A percentile compares a stretch with the other conserved stretches of the same genome.
Evolutionary conservation across 331 rosid genomes (phyloP).

Genomic region (Erythrophleum ivorense): DNA sequence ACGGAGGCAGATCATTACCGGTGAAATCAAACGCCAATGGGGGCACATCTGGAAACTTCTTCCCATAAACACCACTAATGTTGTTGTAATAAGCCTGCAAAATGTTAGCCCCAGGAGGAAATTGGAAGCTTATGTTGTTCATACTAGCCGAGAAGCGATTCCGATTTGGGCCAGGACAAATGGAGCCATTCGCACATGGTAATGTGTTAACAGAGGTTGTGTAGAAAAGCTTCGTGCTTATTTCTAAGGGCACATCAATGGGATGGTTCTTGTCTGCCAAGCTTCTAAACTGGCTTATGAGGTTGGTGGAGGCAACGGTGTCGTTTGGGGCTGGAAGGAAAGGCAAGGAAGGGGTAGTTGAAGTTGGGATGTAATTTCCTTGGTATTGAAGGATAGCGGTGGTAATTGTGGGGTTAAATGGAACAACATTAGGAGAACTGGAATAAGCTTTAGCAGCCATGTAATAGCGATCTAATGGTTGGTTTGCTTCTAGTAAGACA

Average conservation of each 20-base stretch:
- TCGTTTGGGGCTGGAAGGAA: conserved; percentile 36
- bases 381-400: conserved; percentile 35
- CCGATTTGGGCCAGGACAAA: conserved; percentile 31
- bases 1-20: conserved; percentile 23
- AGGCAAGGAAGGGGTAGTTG: conserved; percentile 20
- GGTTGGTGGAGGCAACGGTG: conserved; percentile 28
- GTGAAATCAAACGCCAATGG: conserved; percentile 46
- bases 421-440: background rate
- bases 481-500: no score
- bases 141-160: conserved; percentile 22
- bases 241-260: conserved; percentile 27
- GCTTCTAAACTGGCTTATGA: conserved; percentile 38
- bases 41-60: conserved; percentile 42
- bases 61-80: no score
- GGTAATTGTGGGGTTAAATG: conserved; percentile 28
- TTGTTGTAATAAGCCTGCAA: background rate
- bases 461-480: conserved; percentile 17
- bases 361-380: background rate
- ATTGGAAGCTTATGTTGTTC: background rate
- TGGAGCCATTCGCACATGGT: background rate
- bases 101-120: background rate
- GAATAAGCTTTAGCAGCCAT: conserved; percentile 40
- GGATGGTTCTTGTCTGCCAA: conserved; percentile 31
- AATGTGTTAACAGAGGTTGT: conserved; percentile 36
- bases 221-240: conserved; percentile 17